phyloP scores from a whole-genome alignment of 257 asterid genomes.

The Nicotiana noctiflora region DNA sequence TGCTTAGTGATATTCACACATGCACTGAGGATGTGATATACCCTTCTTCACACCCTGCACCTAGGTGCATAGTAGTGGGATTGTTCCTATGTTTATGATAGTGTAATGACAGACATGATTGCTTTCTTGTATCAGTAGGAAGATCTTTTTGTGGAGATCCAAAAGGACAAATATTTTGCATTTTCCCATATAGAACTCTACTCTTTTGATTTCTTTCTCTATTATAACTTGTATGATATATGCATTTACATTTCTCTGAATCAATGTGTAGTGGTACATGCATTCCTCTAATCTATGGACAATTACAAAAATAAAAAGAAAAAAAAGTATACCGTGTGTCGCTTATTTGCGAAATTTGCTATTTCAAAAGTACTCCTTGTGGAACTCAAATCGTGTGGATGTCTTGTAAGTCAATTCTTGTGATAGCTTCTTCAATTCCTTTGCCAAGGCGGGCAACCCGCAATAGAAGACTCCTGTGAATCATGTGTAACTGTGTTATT shows the following conservation, averaged over 20 bases:
- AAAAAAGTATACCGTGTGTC: background rate
- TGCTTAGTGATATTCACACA: background rate
- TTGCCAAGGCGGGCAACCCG: constrained; percentile 71
- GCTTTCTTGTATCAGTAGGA: background rate
- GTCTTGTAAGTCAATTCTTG: constrained; percentile 67
- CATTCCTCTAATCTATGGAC: constrained; percentile 11
- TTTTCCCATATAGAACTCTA: constrained; percentile 8
- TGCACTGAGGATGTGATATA: background rate
- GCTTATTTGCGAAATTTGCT: constrained; percentile 5
- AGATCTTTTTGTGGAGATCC: background rate
- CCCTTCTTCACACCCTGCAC: background rate
- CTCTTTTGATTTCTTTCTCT: constrained; percentile 16
- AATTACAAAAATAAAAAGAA: constrained; percentile 24
- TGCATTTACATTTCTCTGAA: constrained; percentile 26
- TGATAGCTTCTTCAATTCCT: constrained; percentile 65
- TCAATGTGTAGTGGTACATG: constrained; percentile 15
- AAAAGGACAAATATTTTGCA: background rate
- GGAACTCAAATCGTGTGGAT: constrained; percentile 73
- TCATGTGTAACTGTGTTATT: background rate
- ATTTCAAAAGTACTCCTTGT: constrained; percentile 65
- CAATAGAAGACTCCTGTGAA: constrained; percentile 74
- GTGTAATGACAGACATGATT: background rate
- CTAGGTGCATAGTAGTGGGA: background rate
- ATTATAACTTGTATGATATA: constrained; percentile 20
- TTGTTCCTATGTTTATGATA: background rate